phyloP scores from a whole-genome alignment of 208 protist species.

The Blechomonas ayalai region DNA sequence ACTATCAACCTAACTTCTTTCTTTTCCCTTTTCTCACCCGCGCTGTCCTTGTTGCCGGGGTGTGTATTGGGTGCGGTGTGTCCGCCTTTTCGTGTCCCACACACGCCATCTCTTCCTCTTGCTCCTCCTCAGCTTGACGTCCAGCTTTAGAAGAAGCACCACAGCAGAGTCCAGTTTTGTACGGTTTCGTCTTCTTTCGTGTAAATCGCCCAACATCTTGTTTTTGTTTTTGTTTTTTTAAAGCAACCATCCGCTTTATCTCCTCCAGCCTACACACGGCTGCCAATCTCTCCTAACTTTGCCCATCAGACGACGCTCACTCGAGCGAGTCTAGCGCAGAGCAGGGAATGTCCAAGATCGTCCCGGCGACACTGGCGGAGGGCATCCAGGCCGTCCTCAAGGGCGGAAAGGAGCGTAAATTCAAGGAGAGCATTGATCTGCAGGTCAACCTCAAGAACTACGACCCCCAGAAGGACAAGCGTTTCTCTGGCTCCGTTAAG shows the following conservation, averaged over 20 bases:
- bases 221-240: conserved; percentile 6
- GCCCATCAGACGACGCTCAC: no score
- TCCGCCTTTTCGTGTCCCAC: no score
- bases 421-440: conserved; percentile 98
- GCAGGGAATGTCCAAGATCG: conserved; percentile 82
- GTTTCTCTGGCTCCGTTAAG: conserved; percentile 96
- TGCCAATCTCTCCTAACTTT: background rate
- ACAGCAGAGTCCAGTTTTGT: conserved; percentile 26
- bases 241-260: conserved; percentile 5
- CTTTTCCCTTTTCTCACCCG: conserved; percentile 1
- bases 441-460: conserved; percentile 99
- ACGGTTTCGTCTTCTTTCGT: background rate
- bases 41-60: no score
- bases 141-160: conserved; percentile 4
- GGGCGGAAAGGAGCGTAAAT: conserved; percentile 89
- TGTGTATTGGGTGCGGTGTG: no score
- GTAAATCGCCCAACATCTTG: background rate
- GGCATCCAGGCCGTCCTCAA: conserved; percentile 78
- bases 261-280: background rate
- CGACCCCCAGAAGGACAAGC: conserved; percentile 99
- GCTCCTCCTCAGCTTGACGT: no score
- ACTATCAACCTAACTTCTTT: background rate
- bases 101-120: no score
- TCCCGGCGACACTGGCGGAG: conserved; percentile 64
- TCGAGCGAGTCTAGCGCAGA: no score